A percentile compares a stretch with the other conserved stretches of the same genome.
Evolutionary conservation across 139 green algal species (phyloP).

Genomic region (Chlorella sp.): DNA sequence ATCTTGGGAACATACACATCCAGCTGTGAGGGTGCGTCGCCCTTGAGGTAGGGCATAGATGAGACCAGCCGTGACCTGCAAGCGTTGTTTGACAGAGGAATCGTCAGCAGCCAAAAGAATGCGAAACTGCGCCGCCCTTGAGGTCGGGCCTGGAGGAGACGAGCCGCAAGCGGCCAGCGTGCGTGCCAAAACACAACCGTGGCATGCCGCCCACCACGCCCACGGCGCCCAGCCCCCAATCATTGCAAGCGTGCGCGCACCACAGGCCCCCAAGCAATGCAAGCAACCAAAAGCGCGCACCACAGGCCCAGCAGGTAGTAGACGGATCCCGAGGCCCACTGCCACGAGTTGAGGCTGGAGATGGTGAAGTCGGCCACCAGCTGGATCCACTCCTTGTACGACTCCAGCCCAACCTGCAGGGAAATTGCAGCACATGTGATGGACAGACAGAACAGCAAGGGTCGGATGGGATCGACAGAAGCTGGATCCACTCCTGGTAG

Average conservation of each 20-base stretch:
- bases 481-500: conserved; percentile 95
- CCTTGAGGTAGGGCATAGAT: conserved; percentile 95
- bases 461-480: too few relatives aligned
- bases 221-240: too few relatives aligned
- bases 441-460: too few relatives aligned
- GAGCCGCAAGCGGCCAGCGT: too few relatives aligned
- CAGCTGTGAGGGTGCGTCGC: conserved; percentile 89
- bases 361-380: conserved; percentile 94
- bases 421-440: too few relatives aligned
- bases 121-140: too few relatives aligned
- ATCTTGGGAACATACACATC: conserved; percentile 95
- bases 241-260: too few relatives aligned
- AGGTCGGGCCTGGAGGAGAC: too few relatives aligned
- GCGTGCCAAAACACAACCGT: too few relatives aligned
- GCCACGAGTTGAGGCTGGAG: conserved; percentile 81
- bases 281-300: conserved; percentile 31
- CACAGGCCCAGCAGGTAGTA: conserved; percentile 96
- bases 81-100: too few relatives aligned
- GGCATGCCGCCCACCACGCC: too few relatives aligned
- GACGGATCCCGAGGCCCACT: conserved; percentile 82
- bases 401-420: conserved; percentile 83
- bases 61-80: conserved; percentile 83
- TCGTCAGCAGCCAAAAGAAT: too few relatives aligned
- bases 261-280: background rate
- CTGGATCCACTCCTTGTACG: conserved; percentile 95